phyloP scores from a whole-genome alignment of 192 early-diverging fungal genomes.

The Entrophospora sp. region DNA sequence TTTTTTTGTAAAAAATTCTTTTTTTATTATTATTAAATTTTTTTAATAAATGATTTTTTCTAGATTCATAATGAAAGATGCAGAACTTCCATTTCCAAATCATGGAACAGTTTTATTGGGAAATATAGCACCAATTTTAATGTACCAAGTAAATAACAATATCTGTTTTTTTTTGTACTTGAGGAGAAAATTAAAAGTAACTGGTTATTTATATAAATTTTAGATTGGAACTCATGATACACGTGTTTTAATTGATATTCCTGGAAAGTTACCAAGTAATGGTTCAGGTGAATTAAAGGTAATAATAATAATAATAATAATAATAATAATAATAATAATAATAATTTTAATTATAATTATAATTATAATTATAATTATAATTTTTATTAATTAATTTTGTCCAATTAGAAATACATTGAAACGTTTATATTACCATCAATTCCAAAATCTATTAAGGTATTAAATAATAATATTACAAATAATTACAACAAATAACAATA shows the following conservation, averaged over 20 bases:
- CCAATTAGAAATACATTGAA: conserved; percentile 53
- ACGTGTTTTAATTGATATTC: conserved; percentile 84
- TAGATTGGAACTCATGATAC: conserved; percentile 76
- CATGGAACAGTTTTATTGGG: conserved; percentile 92
- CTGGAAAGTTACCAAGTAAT: conserved; percentile 72
- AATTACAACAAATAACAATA: neutral
- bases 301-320: neutral
- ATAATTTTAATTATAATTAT: too few species aligned
- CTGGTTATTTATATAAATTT: neutral
- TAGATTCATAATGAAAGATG: conserved; percentile 62
- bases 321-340: too few species aligned
- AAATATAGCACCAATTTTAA: conserved; percentile 72
- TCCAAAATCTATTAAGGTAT: conserved; percentile 53
- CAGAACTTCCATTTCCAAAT: conserved; percentile 66
- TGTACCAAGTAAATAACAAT: conserved; percentile 86
- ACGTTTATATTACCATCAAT: conserved; percentile 57
- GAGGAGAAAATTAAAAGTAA: too few species aligned
- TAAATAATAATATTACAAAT: too few species aligned
- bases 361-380: too few species aligned
- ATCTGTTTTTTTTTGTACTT: too few species aligned
- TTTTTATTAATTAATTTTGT: conserved; percentile 20
- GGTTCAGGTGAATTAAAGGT: conserved; percentile 49
- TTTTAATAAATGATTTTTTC: neutral
- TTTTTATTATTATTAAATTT: neutral
- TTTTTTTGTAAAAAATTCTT: too few species aligned